Percentiles rank a stretch among this genome's conserved stretches.
Conservation (phyloP, 176 grass and related monocot species). For the Melocanna baccifera region DNA sequence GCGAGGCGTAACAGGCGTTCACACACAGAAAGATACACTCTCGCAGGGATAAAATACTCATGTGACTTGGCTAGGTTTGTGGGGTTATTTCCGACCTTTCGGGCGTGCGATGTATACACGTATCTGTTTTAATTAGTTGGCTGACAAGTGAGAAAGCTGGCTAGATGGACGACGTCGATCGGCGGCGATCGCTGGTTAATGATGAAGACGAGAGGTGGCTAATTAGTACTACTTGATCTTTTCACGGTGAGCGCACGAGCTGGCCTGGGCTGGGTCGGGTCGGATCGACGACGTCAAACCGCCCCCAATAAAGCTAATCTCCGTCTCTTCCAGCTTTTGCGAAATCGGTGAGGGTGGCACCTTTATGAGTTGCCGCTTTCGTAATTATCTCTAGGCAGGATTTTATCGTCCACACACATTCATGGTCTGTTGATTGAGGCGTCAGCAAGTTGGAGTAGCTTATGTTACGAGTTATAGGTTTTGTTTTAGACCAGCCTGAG, state of each 20-base stretch:
- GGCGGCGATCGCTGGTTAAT: slow-evolving; percentile 16
- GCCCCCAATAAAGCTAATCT: slow-evolving; percentile 25
- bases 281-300: slow-evolving; percentile 8
- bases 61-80: neutral
- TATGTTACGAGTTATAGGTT: too few relatives aligned
- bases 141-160: neutral
- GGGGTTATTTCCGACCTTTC: neutral
- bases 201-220: neutral
- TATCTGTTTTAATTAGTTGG: neutral
- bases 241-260: neutral
- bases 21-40: too few relatives aligned
- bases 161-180: slow-evolving; percentile 7
- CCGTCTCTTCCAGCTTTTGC: slow-evolving; percentile 5
- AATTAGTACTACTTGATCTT: neutral
- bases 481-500: too few relatives aligned
- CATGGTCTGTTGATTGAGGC: too few relatives aligned
- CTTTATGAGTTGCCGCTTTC: neutral
- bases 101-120: neutral
- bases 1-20: too few relatives aligned
- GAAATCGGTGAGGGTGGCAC: neutral
- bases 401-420: neutral
- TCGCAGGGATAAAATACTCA: too few relatives aligned
- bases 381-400: neutral
- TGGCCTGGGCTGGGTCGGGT: neutral
- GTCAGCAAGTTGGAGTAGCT: too few relatives aligned